Percentiles rank a stretch among this genome's conserved stretches.
Conservation (phyloP, 306 rosid species). For the Quercus ilex region DNA sequence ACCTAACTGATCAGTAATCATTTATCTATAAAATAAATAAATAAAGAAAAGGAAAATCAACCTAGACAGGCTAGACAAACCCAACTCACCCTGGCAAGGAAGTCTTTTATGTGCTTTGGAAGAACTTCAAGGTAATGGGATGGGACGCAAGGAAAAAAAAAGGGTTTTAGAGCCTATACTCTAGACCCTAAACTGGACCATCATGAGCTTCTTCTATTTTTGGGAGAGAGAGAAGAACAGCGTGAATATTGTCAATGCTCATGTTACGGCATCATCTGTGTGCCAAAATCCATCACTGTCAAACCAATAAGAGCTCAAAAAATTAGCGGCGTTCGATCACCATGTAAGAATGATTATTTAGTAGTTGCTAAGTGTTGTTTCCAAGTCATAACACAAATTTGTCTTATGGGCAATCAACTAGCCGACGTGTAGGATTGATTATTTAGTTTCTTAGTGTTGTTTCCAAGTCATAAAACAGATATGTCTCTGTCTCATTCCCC, state of each 20-base stretch:
- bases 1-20: no score
- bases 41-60: no score
- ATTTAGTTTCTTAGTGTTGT: background rate
- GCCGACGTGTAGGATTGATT: background rate
- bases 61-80: no score
- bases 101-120: background rate
- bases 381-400: background rate
- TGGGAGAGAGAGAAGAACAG: background rate
- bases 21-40: no score
- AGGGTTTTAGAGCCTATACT: background rate
- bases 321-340: background rate
- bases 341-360: background rate
- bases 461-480: background rate
- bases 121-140: background rate
- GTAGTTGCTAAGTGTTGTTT: background rate
- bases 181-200: no score
- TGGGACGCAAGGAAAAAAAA: background rate
- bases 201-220: no score
- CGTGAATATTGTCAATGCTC: background rate
- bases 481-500: background rate
- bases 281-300: background rate
- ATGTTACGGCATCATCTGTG: background rate
- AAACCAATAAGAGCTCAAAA: background rate
- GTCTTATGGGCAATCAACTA: background rate
- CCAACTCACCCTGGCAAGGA: no score